A percentile compares a stretch with the other conserved stretches of the same genome.
Conservation (phyloP, 208 protist genomes). For the Endotrypanum monterogeii region DNA sequence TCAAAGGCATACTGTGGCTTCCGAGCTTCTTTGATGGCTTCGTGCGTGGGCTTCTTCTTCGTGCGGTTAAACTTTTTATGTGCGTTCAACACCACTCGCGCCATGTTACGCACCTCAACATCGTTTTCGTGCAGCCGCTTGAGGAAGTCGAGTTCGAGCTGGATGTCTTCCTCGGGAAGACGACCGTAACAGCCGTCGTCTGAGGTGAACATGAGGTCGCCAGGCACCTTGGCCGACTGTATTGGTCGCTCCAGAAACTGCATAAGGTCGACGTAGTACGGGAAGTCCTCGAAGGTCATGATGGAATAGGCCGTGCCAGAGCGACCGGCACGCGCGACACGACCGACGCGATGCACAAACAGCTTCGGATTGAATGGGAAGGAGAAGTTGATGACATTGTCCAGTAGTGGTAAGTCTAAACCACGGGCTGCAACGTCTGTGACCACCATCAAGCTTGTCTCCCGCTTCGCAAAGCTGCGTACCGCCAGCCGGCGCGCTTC, state of each 20-base stretch:
- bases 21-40: constrained; percentile 83
- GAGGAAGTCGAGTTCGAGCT: constrained; percentile 88
- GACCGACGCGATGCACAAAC: constrained; percentile 98
- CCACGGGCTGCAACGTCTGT: constrained; percentile 99
- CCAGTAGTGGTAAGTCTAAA: constrained; percentile 98
- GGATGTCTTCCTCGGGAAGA: constrained; percentile 83
- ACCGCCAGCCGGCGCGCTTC: constrained; percentile 96
- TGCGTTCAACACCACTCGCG: constrained; percentile 83
- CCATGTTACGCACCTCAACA: constrained; percentile 81
- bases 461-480: constrained; percentile 88
- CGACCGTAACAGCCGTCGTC: constrained; percentile 91
- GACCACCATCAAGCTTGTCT: constrained; percentile 96
- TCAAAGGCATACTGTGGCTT: constrained; percentile 82
- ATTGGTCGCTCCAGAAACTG: constrained; percentile 82
- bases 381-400: constrained; percentile 99
- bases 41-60: constrained; percentile 89
- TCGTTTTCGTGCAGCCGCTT: constrained; percentile 59
- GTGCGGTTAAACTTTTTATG: constrained; percentile 91
- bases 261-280: constrained; percentile 92
- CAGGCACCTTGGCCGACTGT: constrained; percentile 44
- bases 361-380: constrained; percentile 98
- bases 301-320: constrained; percentile 95
- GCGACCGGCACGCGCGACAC: constrained; percentile 98
- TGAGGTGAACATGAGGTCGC: constrained; percentile 73
- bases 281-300: constrained; percentile 96